These are phyloP conservation scores for Wickerhamiella lipophila DNA, from an alignment of 805 yeast species.

Conservation along the genomic window DNA sequence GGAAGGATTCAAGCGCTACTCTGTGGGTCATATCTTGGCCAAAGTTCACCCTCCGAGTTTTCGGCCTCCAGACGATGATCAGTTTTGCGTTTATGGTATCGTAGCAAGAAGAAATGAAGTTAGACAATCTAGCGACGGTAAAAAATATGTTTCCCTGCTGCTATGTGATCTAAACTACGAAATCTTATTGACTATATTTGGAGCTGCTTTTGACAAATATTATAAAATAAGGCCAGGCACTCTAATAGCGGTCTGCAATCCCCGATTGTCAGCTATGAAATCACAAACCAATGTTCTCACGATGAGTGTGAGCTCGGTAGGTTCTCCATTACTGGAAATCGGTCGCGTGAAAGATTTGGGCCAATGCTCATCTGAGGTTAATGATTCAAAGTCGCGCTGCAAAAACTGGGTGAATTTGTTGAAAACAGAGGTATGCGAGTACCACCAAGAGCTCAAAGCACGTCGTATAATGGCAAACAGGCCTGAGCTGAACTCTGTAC, in stretches of 20 bases:
- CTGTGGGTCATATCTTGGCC: slow-evolving; percentile 48
- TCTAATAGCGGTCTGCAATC: slow-evolving; percentile 62
- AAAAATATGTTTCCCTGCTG: slow-evolving; percentile 47
- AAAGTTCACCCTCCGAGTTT: slow-evolving; percentile 58
- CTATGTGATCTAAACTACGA: slow-evolving; percentile 56
- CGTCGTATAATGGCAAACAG: slow-evolving; percentile 45
- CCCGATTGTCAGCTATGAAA: slow-evolving; percentile 35
- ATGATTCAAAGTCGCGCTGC: slow-evolving; percentile 41
- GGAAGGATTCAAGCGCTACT: slow-evolving; percentile 40
- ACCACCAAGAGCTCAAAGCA: slow-evolving; percentile 50
- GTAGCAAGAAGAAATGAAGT: slow-evolving; percentile 46
- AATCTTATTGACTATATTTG: slow-evolving; percentile 51
- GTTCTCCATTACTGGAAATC: slow-evolving; percentile 50
- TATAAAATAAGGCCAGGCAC: slow-evolving; percentile 70
- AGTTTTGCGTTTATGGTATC: slow-evolving; percentile 73
- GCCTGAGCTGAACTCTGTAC: slow-evolving; percentile 59
- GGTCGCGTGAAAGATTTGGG: slow-evolving; percentile 62
- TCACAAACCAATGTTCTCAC: slow-evolving; percentile 33
- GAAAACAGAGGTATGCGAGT: slow-evolving; percentile 50
- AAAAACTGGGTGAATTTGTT: slow-evolving; percentile 45
- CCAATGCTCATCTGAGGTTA: slow-evolving; percentile 42
- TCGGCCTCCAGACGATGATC: slow-evolving; percentile 53
- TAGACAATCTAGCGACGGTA: slow-evolving; percentile 28
- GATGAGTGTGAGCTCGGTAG: slow-evolving; percentile 40
- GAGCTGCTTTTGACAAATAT: slow-evolving; percentile 51